Base-by-base conservation (phyloP, 2,329 filamentous ascomycete species). In the Aureobasidium leucospermi region DNA sequence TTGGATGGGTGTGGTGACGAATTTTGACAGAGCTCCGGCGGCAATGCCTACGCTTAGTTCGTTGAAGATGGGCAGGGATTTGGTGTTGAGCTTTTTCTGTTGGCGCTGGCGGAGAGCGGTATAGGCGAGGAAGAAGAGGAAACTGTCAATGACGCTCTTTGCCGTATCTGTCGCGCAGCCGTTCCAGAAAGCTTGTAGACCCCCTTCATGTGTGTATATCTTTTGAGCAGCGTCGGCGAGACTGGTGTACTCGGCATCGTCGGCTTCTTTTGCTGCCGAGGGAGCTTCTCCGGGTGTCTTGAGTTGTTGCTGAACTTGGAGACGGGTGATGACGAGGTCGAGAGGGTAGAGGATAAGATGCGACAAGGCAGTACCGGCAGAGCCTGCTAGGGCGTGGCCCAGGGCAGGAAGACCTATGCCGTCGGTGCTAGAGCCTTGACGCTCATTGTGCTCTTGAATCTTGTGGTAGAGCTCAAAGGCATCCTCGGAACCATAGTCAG, bases 111-210 rank as follows among this genome's bases (percentile, higher is more conserved):
- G 73, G 19, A 85, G 66, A 58, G 80, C 81, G 2, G 76, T 88
- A 74, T 96, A 95, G 61, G 89, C 86, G 16, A 93, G 80, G 75
- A 95, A 95, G 78, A 95, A 95, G 55, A 95, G 78, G 69, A 94
- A 93, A 60, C 87, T 89, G 75, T 94, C 90, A 32, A 84, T 71
- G 11, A 80, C 71, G 45, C 74, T 73, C 64, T 80, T 80, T 29
- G 71, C 65, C 1, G 76, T 73, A 65, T 79, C 77, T 8, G 73
- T 71, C 15, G 65, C 62, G 8, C 76, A 67, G 4, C 78, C 78
- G 28, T 72, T 76, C 63, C 79, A 96, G 64, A 96, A 85, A 1
- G 86, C 88, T 55, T 71, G 69, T 16, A 86, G 64, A 3, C 88
- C 85, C n/a, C 89, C 89, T 71, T 91, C 88, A 34, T 81, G 77